A percentile compares a stretch with the other conserved stretches of the same genome.
phyloP scores from a whole-genome alignment of 805 yeast genomes.

The Saccharomycopsis sp. region DNA sequence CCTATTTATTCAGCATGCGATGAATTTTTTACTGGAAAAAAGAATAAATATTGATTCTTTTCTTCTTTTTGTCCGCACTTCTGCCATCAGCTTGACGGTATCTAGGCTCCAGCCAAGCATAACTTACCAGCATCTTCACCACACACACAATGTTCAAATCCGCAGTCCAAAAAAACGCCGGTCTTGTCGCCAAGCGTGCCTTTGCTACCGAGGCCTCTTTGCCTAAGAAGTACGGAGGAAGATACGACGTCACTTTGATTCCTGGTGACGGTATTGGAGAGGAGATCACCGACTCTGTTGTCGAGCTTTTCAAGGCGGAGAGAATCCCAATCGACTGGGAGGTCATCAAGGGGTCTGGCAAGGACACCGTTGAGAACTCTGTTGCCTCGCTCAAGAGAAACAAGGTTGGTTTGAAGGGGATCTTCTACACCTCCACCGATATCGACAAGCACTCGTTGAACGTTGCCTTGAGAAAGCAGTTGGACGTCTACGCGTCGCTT shows the following conservation, averaged over 20 bases:
- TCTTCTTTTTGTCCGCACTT: background rate
- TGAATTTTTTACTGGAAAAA: background rate
- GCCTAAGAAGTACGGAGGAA: constrained; percentile 93
- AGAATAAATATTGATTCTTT: background rate
- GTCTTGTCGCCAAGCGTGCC: constrained; percentile 20
- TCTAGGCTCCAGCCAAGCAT: background rate
- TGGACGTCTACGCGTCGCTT: constrained; percentile 91
- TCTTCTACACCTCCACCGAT: constrained; percentile 61
- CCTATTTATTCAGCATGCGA: background rate
- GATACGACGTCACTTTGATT: constrained; percentile 86
- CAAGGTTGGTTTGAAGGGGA: constrained; percentile 95
- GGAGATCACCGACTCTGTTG: constrained; percentile 91
- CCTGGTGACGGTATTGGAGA: constrained; percentile 99
- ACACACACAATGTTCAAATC: constrained; percentile 1
- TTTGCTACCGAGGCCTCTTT: constrained; percentile 57
- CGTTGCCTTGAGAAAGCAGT: constrained; percentile 93
- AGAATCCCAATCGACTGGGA: constrained; percentile 94
- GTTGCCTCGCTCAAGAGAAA: constrained; percentile 89
- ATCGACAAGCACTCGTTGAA: constrained; percentile 79
- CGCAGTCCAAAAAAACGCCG: background rate
- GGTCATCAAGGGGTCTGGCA: constrained; percentile 58
- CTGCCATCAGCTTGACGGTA: background rate
- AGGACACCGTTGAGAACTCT: constrained; percentile 70
- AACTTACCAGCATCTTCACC: background rate
- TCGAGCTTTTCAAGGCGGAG: constrained; percentile 79